Conservation (phyloP, 805 yeast species). For the Hanseniaspora lindneri region DNA sequence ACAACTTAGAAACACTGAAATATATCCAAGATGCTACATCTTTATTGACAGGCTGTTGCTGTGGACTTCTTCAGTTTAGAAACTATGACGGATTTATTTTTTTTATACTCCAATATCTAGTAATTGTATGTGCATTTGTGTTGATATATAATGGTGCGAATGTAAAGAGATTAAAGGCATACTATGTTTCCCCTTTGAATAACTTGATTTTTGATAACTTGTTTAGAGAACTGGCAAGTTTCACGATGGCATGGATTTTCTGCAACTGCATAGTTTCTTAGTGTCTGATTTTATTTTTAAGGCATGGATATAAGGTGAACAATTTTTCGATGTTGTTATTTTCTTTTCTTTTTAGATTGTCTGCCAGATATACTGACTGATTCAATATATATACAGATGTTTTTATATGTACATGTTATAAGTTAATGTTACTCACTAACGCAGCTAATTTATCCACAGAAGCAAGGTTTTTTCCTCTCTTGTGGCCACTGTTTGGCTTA, state of each 20-base stretch:
- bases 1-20: constrained; percentile 23
- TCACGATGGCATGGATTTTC: constrained; percentile 48
- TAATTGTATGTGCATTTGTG: constrained; percentile 29
- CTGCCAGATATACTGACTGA: not conserved
- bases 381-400: not conserved
- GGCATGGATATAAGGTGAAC: no score
- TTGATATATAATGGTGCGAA: constrained; percentile 26
- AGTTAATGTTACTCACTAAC: constrained; percentile 19
- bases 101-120: constrained; percentile 31
- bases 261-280: constrained; percentile 37
- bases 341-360: not conserved
- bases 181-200: constrained; percentile 32
- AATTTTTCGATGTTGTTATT: not conserved
- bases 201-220: constrained; percentile 37
- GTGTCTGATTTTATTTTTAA: not conserved
- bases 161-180: constrained; percentile 26
- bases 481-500: not conserved
- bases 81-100: constrained; percentile 38
- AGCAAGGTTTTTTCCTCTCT: constrained; percentile 27
- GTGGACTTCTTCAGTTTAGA: constrained; percentile 44
- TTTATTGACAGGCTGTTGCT: constrained; percentile 40
- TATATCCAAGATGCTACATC: constrained; percentile 38
- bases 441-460: constrained; percentile 30
- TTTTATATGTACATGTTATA: not conserved
- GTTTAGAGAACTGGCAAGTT: constrained; percentile 40